Evolutionary conservation across 2,329 filamentous ascomycete species (phyloP).

Genomic region (Aspergillus flavus): DNA sequence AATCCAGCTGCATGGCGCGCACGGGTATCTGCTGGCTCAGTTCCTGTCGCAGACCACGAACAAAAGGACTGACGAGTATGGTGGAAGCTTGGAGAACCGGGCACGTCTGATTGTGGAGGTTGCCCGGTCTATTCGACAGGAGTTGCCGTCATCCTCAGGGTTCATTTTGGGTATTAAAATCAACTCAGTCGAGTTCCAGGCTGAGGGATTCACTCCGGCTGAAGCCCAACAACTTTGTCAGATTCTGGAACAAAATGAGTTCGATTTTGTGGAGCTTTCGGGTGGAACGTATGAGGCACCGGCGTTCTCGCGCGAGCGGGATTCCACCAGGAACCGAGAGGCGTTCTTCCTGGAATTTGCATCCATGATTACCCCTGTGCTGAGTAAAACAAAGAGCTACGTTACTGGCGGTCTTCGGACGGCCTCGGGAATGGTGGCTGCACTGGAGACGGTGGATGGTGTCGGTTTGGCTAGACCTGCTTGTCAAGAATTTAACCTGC

Average conservation of each 20-base stretch:
- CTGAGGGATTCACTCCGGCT: conserved; percentile 46
- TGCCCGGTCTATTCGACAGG: conserved; percentile 38
- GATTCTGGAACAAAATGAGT: conserved; percentile 34
- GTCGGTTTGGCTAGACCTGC: conserved; percentile 60
- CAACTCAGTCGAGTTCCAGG: conserved; percentile 62
- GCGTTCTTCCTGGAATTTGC: conserved; percentile 65
- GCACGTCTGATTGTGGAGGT: conserved; percentile 63
- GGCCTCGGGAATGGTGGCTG: conserved; percentile 60
- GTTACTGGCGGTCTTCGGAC: conserved; percentile 63
- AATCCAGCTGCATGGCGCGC: conserved; percentile 54
- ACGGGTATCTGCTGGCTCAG: conserved; percentile 61
- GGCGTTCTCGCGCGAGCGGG: conserved; percentile 55
- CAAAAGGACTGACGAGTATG: conserved; percentile 65
- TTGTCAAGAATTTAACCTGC: conserved; percentile 51
- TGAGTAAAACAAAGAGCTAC: conserved; percentile 59
- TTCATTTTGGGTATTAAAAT: conserved; percentile 61
- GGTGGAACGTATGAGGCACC: conserved; percentile 63
- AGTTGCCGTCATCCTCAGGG: conserved; percentile 20
- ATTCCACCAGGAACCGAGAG: conserved; percentile 59
- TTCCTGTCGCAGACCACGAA: conserved; percentile 58
- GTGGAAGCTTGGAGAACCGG: conserved; percentile 67
- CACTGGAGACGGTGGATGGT: conserved; percentile 60
- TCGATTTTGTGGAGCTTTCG: conserved; percentile 58
- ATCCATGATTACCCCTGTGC: conserved; percentile 51
- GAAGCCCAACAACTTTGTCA: conserved; percentile 51